These are phyloP conservation scores for Lobosporangium transversale DNA, from an alignment of 192 early-diverging fungal genomes.

Conservation along the genomic window DNA sequence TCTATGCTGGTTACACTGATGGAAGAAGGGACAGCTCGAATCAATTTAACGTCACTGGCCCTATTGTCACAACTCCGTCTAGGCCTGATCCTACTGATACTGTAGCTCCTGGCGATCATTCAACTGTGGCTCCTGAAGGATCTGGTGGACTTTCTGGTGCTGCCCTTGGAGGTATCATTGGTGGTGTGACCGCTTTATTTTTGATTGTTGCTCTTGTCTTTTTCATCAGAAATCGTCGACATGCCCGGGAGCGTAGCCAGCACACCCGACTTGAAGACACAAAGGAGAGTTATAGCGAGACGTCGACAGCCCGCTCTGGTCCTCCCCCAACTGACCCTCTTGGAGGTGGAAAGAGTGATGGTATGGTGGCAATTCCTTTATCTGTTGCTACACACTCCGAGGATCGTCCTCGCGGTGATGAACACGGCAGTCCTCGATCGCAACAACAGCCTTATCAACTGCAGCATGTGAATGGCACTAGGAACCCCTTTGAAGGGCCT, in stretches of 20 bases:
- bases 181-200: conserved; percentile 23
- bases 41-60: conserved; percentile 38
- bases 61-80: not conserved
- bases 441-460: conserved; percentile 18
- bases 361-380: conserved; percentile 16
- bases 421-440: conserved; percentile 1
- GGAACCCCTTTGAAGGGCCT: conserved; percentile 39
- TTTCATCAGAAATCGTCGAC: conserved; percentile 37
- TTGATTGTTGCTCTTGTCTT: conserved; percentile 32
- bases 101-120: not conserved
- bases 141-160: conserved; percentile 27
- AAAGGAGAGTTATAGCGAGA: conserved; percentile 29
- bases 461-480: conserved; percentile 24
- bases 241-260: conserved; percentile 19
- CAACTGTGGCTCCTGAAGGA: not conserved
- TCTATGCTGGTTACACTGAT: conserved; percentile 14
- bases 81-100: not conserved
- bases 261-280: conserved; percentile 24
- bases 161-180: conserved; percentile 40
- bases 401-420: not conserved
- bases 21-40: conserved; percentile 2
- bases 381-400: not conserved
- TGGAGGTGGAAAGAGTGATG: conserved; percentile 6
- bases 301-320: not conserved
- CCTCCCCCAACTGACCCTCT: conserved; percentile 5